Percentiles rank a stretch among this genome's conserved stretches.
Evolutionary conservation across 2,329 filamentous ascomycete species (phyloP).

Genomic region (Talaromyces sp.): DNA sequence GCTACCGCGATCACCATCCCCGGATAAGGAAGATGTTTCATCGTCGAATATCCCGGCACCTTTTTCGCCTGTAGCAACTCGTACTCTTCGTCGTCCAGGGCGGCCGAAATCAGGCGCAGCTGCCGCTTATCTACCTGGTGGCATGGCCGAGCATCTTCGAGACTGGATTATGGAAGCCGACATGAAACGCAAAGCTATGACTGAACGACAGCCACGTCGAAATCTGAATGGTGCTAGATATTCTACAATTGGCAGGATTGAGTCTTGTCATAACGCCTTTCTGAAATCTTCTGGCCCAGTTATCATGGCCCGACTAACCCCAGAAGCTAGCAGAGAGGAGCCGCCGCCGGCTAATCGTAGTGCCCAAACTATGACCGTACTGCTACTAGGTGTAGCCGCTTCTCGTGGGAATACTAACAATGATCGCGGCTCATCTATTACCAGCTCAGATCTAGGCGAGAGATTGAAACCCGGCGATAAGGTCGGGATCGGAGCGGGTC

Average conservation of each 20-base stretch:
- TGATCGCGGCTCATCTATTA: not conserved
- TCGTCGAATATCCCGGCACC: constrained; percentile 25
- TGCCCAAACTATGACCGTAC: constrained; percentile 21
- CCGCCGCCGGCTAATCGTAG: too few relatives aligned
- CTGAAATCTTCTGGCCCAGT: constrained; percentile 14
- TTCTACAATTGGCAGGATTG: constrained; percentile 8
- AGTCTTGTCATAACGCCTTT: constrained; percentile 7
- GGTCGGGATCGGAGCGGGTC: constrained; percentile 31
- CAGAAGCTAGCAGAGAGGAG: not conserved
- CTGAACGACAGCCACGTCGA: not conserved
- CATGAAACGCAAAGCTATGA: constrained; percentile 26
- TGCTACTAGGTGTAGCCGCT: constrained; percentile 27
- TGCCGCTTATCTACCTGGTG: constrained; percentile 33
- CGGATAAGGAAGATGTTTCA: constrained; percentile 21
- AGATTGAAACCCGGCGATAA: constrained; percentile 20
- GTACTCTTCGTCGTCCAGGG: constrained; percentile 29
- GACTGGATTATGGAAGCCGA: constrained; percentile 41
- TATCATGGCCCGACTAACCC: constrained; percentile 6
- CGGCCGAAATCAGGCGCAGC: constrained; percentile 21
- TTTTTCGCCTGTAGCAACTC: constrained; percentile 36
- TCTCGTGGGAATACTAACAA: not conserved
- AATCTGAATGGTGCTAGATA: not conserved
- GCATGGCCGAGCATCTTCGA: constrained; percentile 42
- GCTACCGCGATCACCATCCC: constrained; percentile 37
- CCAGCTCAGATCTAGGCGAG: not conserved